These are phyloP conservation scores for Trichoderma koningiopsis DNA, from an alignment of 2,329 filamentous ascomycete species.

Conservation along the genomic window DNA sequence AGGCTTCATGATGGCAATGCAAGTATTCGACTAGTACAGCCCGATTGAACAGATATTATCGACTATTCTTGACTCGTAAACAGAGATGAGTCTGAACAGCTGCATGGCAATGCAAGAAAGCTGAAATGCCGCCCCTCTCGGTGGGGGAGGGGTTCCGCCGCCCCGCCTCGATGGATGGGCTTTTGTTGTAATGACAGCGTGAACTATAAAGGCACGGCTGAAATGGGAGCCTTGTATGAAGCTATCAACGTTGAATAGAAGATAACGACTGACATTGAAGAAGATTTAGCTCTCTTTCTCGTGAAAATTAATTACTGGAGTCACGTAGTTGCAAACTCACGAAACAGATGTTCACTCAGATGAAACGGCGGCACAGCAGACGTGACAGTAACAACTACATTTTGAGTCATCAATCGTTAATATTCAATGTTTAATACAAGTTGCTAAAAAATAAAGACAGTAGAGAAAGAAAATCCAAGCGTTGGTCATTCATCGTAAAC, in stretches of 20 bases:
- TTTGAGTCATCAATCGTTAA: not conserved
- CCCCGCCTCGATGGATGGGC: constrained; percentile 3
- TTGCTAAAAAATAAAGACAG: not conserved
- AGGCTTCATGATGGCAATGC: constrained; percentile 20
- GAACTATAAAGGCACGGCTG: not conserved
- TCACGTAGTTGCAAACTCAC: not conserved
- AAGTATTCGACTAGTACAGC: not conserved
- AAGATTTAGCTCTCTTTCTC: not conserved
- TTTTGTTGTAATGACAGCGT: not conserved
- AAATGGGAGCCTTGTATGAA: not conserved
- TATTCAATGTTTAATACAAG: not conserved
- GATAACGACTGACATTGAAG: not conserved
- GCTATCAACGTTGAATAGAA: not conserved
- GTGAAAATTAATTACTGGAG: not conserved
- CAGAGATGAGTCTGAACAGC: not conserved
- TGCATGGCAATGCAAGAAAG: not conserved
- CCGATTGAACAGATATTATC: not conserved
- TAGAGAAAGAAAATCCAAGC: not conserved
- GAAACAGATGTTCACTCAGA: not conserved
- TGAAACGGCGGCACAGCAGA: not conserved
- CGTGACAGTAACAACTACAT: not conserved
- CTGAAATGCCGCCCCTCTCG: constrained; percentile 9
- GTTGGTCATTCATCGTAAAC: not conserved
- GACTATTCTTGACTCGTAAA: not conserved
- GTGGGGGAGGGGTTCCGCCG: constrained; percentile 16